phyloP scores from a whole-genome alignment of 495 filamentous ascomycete species.

The Aspergillus carlsbadensis region DNA sequence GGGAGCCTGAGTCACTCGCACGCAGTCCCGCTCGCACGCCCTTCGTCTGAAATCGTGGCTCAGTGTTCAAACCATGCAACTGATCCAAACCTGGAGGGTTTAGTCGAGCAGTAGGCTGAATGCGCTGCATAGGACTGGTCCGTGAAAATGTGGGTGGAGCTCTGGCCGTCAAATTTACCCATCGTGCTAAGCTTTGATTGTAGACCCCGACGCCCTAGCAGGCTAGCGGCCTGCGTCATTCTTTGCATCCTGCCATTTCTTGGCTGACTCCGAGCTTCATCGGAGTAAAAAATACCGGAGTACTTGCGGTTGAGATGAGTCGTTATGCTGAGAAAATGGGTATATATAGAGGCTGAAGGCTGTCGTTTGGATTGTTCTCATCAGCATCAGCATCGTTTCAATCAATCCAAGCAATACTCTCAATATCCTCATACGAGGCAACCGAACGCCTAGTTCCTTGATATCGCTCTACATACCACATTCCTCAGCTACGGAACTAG shows the following conservation, averaged over 20 bases:
- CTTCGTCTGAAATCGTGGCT: neutral
- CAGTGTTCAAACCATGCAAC: neutral
- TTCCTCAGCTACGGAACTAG: neutral
- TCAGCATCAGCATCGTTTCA: neutral
- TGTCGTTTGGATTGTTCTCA: conserved; percentile 1
- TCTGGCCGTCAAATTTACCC: neutral
- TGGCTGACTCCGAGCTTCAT: conserved; percentile 1
- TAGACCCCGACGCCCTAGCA: neutral
- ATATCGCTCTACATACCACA: neutral
- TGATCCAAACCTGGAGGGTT: neutral
- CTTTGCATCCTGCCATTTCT: neutral
- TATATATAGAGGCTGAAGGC: conserved; percentile 10
- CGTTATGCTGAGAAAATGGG: neutral
- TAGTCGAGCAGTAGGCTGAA: neutral
- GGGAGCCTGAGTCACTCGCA: conserved; percentile 6
- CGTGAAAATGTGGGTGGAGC: neutral
- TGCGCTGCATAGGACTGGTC: neutral
- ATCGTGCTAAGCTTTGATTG: conserved; percentile 9
- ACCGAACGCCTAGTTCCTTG: neutral
- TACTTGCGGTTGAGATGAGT: neutral
- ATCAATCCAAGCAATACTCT: neutral
- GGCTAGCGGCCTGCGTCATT: neutral
- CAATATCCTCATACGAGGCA: neutral
- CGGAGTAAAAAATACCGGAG: conserved; percentile 1
- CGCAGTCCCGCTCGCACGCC: conserved; percentile 8